Evolutionary conservation across 495 filamentous ascomycete genomes (phyloP).

Genomic region (Letharia columbiana): DNA sequence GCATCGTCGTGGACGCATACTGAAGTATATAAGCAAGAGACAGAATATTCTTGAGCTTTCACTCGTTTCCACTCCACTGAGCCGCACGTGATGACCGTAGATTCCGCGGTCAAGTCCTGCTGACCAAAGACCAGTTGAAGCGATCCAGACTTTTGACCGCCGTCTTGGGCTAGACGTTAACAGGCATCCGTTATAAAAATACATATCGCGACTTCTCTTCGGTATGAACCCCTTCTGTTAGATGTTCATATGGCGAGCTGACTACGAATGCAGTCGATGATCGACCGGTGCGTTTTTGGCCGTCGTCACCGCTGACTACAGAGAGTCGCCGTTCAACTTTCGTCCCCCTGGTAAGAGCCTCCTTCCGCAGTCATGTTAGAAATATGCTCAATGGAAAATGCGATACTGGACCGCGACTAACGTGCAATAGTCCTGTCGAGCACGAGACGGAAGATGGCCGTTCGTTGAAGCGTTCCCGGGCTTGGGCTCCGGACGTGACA

Average conservation of each 20-base stretch:
- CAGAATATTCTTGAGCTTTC: neutral
- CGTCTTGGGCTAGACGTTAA: constrained; percentile 8
- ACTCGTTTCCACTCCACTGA: neutral
- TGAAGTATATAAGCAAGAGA: neutral
- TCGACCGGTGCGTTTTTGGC: no score
- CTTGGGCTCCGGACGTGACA: no score
- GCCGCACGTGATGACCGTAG: neutral
- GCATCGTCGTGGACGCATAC: neutral
- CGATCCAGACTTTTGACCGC: neutral
- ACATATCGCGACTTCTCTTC: neutral
- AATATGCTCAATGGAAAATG: no score
- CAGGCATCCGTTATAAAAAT: neutral
- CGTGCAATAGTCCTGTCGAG: no score
- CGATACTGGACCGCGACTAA: no score
- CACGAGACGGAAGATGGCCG: no score
- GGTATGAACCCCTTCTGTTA: neutral
- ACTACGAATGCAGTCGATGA: neutral
- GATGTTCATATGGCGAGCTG: neutral
- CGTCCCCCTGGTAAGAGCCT: no score
- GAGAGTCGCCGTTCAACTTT: no score
- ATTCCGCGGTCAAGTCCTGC: neutral
- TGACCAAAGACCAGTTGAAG: neutral
- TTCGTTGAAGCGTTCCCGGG: no score
- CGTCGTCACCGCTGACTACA: no score
- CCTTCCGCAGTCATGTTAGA: no score